Conservation (phyloP, 371 early-diverging fungal species). For the Lichtheimia hyalospora region DNA sequence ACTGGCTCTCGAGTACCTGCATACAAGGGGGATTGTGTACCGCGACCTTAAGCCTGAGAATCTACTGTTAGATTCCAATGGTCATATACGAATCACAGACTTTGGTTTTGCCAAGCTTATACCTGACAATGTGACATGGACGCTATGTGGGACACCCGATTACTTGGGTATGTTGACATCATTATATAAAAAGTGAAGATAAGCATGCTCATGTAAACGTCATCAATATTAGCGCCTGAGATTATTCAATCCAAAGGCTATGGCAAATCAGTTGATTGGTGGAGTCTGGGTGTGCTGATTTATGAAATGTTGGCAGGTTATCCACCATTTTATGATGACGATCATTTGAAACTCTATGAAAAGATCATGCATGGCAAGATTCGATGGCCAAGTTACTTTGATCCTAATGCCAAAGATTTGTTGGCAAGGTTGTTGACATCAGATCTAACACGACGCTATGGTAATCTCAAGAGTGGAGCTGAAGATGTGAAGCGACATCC, state of each 20-base stretch:
- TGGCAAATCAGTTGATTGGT: constrained; percentile 97
- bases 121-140: constrained; percentile 75
- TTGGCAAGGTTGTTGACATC: constrained; percentile 82
- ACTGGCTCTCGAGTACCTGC: constrained; percentile 47
- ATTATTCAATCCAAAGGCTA: constrained; percentile 97
- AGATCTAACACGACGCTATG: constrained; percentile 85
- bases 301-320: constrained; percentile 92
- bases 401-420: constrained; percentile 85
- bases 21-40: constrained; percentile 96
- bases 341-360: constrained; percentile 80
- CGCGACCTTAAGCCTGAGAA: constrained; percentile 99
- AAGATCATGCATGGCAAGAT: constrained; percentile 71
- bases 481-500: constrained; percentile 89
- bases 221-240: constrained; percentile 80
- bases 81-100: constrained; percentile 80
- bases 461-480: constrained; percentile 82
- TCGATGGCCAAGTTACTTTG: constrained; percentile 82
- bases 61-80: constrained; percentile 87
- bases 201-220: not conserved
- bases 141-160: constrained; percentile 98
- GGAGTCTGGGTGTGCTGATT: constrained; percentile 95
- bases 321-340: constrained; percentile 96
- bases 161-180: constrained; percentile 29
- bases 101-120: constrained; percentile 91
- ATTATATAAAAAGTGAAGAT: not conserved